Conservation (phyloP, 2,329 filamentous ascomycete species). For the Xylaria digitata region DNA sequence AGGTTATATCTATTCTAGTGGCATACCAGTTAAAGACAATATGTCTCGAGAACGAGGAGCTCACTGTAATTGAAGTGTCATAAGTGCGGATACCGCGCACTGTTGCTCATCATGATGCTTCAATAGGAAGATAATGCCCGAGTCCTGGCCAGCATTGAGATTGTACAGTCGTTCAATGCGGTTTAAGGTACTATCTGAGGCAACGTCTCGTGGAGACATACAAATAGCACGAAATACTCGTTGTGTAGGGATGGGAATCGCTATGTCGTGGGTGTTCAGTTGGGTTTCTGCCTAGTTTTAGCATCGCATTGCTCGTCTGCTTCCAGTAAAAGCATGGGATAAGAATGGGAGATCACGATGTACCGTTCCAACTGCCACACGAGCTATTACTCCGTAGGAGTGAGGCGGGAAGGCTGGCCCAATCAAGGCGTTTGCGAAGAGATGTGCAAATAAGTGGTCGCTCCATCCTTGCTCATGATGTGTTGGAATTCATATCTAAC, state of each 20-base stretch:
- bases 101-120: conserved; percentile 45
- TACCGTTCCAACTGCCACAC: conserved; percentile 48
- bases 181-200: conserved; percentile 43
- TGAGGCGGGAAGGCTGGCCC: conserved; percentile 43
- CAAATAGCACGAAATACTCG: conserved; percentile 55
- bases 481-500: neutral
- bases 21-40: neutral
- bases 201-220: conserved; percentile 54
- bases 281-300: conserved; percentile 54
- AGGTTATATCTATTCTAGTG: conserved; percentile 18
- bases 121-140: conserved; percentile 60
- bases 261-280: conserved; percentile 59
- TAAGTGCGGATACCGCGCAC: conserved; percentile 51
- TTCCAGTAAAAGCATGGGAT: neutral
- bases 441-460: conserved; percentile 46
- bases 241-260: conserved; percentile 51
- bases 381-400: conserved; percentile 41
- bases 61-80: conserved; percentile 60
- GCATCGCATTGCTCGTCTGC: conserved; percentile 19
- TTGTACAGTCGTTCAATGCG: conserved; percentile 57
- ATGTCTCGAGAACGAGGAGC: conserved; percentile 30
- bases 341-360: neutral
- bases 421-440: conserved; percentile 47
- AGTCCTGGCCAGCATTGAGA: conserved; percentile 54
- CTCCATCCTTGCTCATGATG: conserved; percentile 39